phyloP scores from a whole-genome alignment of 2,329 filamentous ascomycete species.

The Aureobasidium uvarum region DNA sequence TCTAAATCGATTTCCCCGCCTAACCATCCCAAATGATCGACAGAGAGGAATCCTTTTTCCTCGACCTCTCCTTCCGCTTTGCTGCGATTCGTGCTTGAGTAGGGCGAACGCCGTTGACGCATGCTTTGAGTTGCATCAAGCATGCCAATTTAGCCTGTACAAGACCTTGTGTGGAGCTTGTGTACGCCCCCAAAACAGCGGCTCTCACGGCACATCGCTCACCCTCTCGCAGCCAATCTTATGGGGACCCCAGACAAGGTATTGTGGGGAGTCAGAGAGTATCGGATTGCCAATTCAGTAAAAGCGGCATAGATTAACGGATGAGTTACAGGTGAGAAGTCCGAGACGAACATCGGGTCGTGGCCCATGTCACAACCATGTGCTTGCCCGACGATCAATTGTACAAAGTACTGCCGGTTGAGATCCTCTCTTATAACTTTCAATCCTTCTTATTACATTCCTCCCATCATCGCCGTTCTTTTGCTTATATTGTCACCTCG shows the following conservation, averaged over 20 bases:
- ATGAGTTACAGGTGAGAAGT: conserved; percentile 15
- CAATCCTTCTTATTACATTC: neutral
- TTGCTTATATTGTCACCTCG: neutral
- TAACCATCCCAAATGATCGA: conserved; percentile 15
- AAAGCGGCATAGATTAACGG: conserved; percentile 8
- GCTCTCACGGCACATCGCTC: conserved; percentile 2
- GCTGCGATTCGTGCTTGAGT: neutral
- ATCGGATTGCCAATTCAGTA: conserved; percentile 5
- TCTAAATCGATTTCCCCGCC: neutral
- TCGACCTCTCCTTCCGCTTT: neutral
- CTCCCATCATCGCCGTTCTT: neutral
- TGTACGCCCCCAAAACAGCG: neutral
- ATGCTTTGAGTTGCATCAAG: conserved; percentile 6
- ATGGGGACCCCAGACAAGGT: conserved; percentile 8
- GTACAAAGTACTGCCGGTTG: conserved; percentile 3
- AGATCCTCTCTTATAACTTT: neutral
- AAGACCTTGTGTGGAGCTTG: conserved; percentile 1
- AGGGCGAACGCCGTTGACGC: conserved; percentile 22
- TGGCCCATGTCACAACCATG: conserved; percentile 17
- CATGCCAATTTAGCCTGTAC: conserved; percentile 23
- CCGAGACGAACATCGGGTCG: conserved; percentile 2
- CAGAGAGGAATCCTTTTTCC: neutral
- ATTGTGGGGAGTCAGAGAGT: neutral
- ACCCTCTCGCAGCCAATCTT: neutral
- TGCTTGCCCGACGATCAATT: conserved; percentile 7